A percentile compares a stretch with the other conserved stretches of the same genome.
Evolutionary conservation across 345 rosid species (phyloP).

Genomic region (Gossypium ekmanianum): DNA sequence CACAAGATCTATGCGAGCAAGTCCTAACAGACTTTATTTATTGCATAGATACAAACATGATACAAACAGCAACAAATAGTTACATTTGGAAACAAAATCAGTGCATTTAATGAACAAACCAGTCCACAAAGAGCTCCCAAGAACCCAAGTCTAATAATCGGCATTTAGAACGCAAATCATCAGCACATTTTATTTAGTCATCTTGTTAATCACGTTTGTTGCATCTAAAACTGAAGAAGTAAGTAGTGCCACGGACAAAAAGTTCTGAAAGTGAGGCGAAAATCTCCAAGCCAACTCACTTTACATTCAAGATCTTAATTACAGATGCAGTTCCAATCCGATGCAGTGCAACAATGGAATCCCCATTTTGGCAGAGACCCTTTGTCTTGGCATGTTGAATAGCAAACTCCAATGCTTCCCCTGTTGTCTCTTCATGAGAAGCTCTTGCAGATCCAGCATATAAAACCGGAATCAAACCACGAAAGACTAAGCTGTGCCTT

Average conservation of each 20-base stretch:
- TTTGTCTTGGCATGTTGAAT: slow-evolving; percentile 59
- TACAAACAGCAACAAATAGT: too few relatives aligned
- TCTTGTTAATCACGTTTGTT: background rate
- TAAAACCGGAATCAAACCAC: slow-evolving; percentile 73
- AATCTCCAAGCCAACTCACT: background rate
- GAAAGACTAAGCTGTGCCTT: slow-evolving; percentile 83
- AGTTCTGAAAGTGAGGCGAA: background rate
- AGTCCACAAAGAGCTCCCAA: too few relatives aligned
- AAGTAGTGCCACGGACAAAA: background rate
- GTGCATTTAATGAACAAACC: too few relatives aligned
- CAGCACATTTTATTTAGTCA: background rate
- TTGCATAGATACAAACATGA: too few relatives aligned
- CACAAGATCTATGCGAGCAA: too few relatives aligned
- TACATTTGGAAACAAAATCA: too few relatives aligned
- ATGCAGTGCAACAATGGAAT: slow-evolving; percentile 36
- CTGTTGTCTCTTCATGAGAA: slow-evolving; percentile 82
- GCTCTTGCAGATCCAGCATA: slow-evolving; percentile 95
- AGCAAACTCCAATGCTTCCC: slow-evolving; percentile 86
- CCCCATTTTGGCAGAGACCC: slow-evolving; percentile 75
- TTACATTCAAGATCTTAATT: background rate
- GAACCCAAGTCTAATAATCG: too few relatives aligned
- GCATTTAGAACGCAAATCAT: background rate
- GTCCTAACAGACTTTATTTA: too few relatives aligned
- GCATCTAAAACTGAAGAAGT: background rate
- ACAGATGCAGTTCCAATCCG: background rate